Percentiles rank a stretch among this genome's conserved stretches.
Conservation (phyloP, 176 grass and related monocot species). For the Eleusine coracana region DNA sequence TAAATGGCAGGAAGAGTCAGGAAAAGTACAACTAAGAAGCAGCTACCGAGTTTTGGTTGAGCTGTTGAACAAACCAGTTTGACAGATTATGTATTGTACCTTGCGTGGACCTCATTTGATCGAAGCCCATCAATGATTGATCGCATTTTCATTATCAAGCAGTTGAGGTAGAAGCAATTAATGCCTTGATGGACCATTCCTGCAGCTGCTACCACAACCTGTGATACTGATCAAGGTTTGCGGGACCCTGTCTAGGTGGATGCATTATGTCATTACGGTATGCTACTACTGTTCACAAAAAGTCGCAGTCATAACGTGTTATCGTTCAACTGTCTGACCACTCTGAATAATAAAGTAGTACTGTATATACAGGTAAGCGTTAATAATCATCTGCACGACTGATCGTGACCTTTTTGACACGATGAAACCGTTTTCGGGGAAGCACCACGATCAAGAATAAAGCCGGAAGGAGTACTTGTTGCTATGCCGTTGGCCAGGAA, state of each 20-base stretch:
- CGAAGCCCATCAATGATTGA: conserved; percentile 1
- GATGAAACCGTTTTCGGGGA: neutral
- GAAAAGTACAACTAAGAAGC: conserved; percentile 15
- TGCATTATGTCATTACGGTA: neutral
- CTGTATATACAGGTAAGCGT: neutral
- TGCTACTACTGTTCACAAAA: neutral
- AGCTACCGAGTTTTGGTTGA: conserved; percentile 35
- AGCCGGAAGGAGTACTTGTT: neutral
- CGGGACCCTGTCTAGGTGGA: neutral
- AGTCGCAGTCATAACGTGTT: neutral
- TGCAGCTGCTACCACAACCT: neutral
- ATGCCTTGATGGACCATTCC: neutral
- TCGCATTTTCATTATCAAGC: conserved; percentile 25
- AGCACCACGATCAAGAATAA: neutral
- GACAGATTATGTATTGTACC: conserved; percentile 1
- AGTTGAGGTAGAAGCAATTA: conserved; percentile 1
- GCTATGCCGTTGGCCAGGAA: neutral
- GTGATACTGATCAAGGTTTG: neutral
- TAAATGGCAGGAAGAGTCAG: neutral
- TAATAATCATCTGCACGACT: neutral
- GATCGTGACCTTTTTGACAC: neutral
- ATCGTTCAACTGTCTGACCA: neutral
- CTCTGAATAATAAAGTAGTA: neutral
- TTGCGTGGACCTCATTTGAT: neutral
- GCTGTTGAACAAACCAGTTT: conserved; percentile 40